Conservation (phyloP, 306 rosid species). For the Acacia crassicarpa region DNA sequence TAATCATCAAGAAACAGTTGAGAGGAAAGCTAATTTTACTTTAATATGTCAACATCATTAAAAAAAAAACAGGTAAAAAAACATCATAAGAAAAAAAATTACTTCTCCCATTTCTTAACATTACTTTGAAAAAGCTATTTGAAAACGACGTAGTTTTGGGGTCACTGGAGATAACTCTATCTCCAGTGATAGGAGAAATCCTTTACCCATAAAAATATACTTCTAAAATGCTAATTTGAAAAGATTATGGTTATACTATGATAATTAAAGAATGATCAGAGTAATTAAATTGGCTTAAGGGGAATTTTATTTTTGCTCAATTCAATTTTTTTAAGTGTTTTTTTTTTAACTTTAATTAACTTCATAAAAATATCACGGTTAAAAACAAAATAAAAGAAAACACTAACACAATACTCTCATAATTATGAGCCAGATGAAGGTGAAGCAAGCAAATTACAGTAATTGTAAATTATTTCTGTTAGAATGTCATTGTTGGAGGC, state of each 20-base stretch:
- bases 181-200: too few relatives aligned
- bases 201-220: too few relatives aligned
- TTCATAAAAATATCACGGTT: too few relatives aligned
- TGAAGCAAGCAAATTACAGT: neutral
- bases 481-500: conserved; percentile 35
- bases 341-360: too few relatives aligned
- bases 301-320: neutral
- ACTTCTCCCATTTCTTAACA: neutral
- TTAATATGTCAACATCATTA: neutral
- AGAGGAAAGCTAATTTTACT: neutral
- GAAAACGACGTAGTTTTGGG: too few relatives aligned
- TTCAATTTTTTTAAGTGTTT: too few relatives aligned
- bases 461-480: conserved; percentile 28
- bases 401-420: neutral
- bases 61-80: neutral
- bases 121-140: neutral
- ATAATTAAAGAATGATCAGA: neutral
- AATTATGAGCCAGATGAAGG: neutral
- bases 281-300: neutral
- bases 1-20: neutral
- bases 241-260: neutral
- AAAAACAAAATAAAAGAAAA: too few relatives aligned
- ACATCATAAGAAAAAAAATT: neutral
- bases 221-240: neutral
- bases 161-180: too few relatives aligned